Evolutionary conservation across 306 rosid genomes (phyloP), one percentile per base, ranked within the genome.

Genomic region (Canavalia gladiata): DNA sequence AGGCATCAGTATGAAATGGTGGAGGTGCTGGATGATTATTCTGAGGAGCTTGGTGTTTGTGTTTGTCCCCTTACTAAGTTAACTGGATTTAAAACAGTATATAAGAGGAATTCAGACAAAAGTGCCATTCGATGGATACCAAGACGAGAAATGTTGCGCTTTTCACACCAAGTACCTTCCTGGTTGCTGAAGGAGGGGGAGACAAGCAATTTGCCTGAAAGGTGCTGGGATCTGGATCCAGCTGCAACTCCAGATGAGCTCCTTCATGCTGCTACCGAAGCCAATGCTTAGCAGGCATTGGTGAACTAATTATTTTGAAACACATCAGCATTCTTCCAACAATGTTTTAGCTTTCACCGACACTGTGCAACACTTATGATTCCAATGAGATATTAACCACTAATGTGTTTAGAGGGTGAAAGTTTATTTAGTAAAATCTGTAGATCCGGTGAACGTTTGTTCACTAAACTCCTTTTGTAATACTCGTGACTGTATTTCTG

Each of bases 151-250:
- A 96, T 96, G 99, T 33, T 92, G 31, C 89, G 98, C 59, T 94
- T 96, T 88, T 96, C 99, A 0, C 99, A 96, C 82, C 99, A 90
- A 89, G 99, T 96, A 50, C 99, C 99, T 2, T 89, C 98, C n/a
- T 92, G 94, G 92, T 83, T 86, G 79, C 90, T 96, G 31, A 84
- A 86, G 52, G 89, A 86, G 81, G 94, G 86, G 76, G 93, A 88
- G 71, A 85, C 85, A 41, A 56, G 72, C 68, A 77, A 89, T 82
- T 82, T 96, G 79, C 92, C 97, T 2, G 97, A 85, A 49, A 87
- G 86, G 75, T 92, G 97, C 72, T 96, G 98, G 98, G 99, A 96
- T 77, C 94, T 94, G 4, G 99, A 94, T 80, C 98, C 98, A 0
- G 99, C 99, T 43, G 99, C 99, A 57, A 96, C 97, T 72, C 99